Conservation (phyloP, 495 filamentous ascomycete genomes). For the Stereocaulon alpinum region DNA sequence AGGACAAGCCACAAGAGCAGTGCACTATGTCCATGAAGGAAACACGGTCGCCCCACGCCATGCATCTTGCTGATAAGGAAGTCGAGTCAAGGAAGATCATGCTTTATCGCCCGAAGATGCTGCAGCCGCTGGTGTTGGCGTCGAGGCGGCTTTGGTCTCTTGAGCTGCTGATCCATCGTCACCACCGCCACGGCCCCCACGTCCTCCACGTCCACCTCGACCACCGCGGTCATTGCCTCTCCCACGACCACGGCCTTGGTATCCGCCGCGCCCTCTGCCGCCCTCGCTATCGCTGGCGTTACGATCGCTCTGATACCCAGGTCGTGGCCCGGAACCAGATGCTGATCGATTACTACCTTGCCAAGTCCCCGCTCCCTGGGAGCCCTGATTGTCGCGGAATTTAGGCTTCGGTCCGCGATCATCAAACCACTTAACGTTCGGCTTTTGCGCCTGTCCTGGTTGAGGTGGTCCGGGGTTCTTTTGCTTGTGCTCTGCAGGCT, state of each 20-base stretch:
- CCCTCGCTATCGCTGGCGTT: constrained; percentile 72
- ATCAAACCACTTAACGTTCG: constrained; percentile 71
- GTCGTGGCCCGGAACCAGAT: constrained; percentile 39
- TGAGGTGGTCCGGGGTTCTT: constrained; percentile 30
- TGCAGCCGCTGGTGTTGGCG: constrained; percentile 14
- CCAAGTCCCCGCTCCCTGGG: constrained; percentile 61
- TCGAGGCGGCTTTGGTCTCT: constrained; percentile 15
- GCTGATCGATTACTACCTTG: constrained; percentile 54
- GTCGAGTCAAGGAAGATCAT: neutral
- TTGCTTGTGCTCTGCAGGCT: constrained; percentile 65
- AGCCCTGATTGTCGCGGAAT: constrained; percentile 35
- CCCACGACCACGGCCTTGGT: constrained; percentile 52
- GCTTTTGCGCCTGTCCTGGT: constrained; percentile 56
- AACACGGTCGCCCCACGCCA: neutral
- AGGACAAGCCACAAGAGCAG: neutral
- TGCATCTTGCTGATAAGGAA: neutral
- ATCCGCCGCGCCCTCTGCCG: constrained; percentile 49
- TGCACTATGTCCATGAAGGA: constrained; percentile 6
- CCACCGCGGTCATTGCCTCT: constrained; percentile 24
- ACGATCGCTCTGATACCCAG: constrained; percentile 62
- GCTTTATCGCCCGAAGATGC: constrained; percentile 18
- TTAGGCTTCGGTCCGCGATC: constrained; percentile 44
- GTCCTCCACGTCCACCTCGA: constrained; percentile 34
- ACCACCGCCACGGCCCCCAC: constrained; percentile 45
- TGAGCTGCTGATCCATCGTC: constrained; percentile 11